Percentiles rank a stretch among this genome's conserved stretches.
Evolutionary conservation across 768 basidiomycete genomes (phyloP).

Genomic region (Botryobasidium botryosum): DNA sequence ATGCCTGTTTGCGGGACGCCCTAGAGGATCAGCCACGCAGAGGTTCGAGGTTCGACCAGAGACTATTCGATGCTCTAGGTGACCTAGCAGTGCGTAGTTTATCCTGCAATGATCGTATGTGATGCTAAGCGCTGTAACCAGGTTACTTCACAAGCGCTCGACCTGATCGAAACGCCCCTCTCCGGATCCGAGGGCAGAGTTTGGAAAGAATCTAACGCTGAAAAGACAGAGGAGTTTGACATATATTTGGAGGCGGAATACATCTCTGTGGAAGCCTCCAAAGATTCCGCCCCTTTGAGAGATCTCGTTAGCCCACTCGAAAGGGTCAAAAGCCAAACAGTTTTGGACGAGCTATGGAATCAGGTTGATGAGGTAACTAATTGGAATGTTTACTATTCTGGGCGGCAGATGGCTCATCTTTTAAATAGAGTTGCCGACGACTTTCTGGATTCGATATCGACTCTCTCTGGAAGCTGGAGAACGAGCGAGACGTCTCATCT

Average conservation of each 20-base stretch:
- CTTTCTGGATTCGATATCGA: conserved; percentile 44
- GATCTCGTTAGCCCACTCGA: conserved; percentile 34
- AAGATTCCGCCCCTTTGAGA: conserved; percentile 32
- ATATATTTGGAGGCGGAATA: conserved; percentile 54
- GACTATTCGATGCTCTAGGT: conserved; percentile 66
- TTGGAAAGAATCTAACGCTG: conserved; percentile 32
- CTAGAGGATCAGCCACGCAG: conserved; percentile 41
- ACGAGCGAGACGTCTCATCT: too few relatives aligned
- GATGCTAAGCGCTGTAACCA: conserved; percentile 16
- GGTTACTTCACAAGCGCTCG: conserved; percentile 49
- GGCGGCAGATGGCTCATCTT: too few relatives aligned
- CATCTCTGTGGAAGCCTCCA: conserved; percentile 40
- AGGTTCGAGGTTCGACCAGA: conserved; percentile 39
- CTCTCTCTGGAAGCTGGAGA: conserved; percentile 42
- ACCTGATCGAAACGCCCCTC: conserved; percentile 44
- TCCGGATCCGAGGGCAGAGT: conserved; percentile 32
- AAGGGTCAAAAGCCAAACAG: conserved; percentile 1
- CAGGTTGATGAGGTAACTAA: conserved; percentile 12
- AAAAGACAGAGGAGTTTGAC: conserved; percentile 40
- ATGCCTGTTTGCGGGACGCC: conserved; percentile 50
- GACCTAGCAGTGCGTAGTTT: conserved; percentile 47
- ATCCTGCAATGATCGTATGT: background rate
- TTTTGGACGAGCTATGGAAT: conserved; percentile 14
- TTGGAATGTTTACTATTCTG: too few relatives aligned
- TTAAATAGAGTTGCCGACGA: too few relatives aligned